Evolutionary conservation across 1,284 basidiomycete species (phyloP), one percentile per base, ranked within the genome.

Genomic region (Hemileia vastatrix): DNA sequence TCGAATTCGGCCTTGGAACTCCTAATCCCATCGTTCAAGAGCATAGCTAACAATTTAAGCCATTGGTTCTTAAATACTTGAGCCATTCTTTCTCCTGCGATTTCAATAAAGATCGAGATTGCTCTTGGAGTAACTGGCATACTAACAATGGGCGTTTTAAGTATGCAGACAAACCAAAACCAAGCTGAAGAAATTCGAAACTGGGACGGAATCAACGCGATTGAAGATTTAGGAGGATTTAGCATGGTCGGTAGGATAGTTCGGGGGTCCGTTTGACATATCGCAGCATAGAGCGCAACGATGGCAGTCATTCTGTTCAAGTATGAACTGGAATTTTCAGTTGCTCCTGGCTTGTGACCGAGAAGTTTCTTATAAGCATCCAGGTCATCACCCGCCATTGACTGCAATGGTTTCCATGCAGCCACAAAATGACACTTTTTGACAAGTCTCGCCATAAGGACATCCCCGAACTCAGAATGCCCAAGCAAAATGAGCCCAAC

Each of bases 251-350:
- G 68, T 56, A 77, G 48, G 56, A 79, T 2, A n/a, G 72, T 63
- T 5, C 65, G 63, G 54, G 76, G 58, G 33, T 77, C 75, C 8
- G 78, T 78, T 66, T 80, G 81, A 44, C 93, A 75, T 61, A 95
- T 83, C 6, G 85, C 82, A 74, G 90, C 90, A 79, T 95, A 98
- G 21, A 98, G 83, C 8, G 91, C 83, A 79, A 90, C 81, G 51
- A 93, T 83, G 4, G 90, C 91, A 27, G 83, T 78, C 67, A 95
- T 82, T n/a, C 94, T 83, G 49, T 80, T 80, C 21, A 82, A 81
- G 74, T 90, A 88, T 59, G 70, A 52, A 0, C 68, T 71, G 9
- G 74, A 66, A 23, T 67, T 65, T 36, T 66, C 67, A 45, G 67
- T 76, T 4, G 80, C 79, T 71, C 80, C 64, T 11, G 77, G 76